Evolutionary conservation across 139 green algal species (phyloP).

Genomic region (Coelastrella sp.): DNA sequence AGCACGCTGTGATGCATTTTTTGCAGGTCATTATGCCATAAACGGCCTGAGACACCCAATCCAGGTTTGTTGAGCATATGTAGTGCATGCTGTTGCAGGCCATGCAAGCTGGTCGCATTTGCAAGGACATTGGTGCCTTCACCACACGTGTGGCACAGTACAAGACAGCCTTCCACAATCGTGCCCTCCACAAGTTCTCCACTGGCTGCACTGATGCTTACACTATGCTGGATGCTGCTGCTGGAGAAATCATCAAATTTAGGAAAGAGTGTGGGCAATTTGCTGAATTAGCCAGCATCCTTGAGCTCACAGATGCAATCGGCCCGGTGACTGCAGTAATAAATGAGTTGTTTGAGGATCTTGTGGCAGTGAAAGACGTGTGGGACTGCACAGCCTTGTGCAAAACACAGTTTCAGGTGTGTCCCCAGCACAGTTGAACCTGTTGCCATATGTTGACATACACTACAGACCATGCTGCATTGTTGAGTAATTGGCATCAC

Average conservation of each 20-base stretch:
- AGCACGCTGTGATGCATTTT: not conserved
- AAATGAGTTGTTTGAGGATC: constrained; percentile 66
- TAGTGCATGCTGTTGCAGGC: not conserved
- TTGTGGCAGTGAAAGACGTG: constrained; percentile 83
- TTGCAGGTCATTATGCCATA: not conserved
- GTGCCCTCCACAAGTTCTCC: constrained; percentile 75
- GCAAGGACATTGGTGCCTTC: constrained; percentile 75
- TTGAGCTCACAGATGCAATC: constrained; percentile 79
- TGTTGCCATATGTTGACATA: not conserved
- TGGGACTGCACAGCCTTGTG: constrained; percentile 82
- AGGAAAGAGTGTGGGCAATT: constrained; percentile 61
- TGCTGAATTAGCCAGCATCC: constrained; percentile 79
- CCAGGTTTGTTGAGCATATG: not conserved
- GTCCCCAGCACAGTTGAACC: not conserved
- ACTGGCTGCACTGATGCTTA: constrained; percentile 73
- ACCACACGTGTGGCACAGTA: constrained; percentile 59
- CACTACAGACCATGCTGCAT: not conserved
- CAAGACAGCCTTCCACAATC: constrained; percentile 64
- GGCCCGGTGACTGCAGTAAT: constrained; percentile 57
- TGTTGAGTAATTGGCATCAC: not conserved
- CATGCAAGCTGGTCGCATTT: constrained; percentile 75
- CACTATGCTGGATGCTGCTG: constrained; percentile 72
- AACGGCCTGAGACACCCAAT: too few relatives aligned
- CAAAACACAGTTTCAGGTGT: constrained; percentile 75
- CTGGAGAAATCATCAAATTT: constrained; percentile 67